These are phyloP conservation scores for Ustilago cynodontis DNA, from an alignment of 1,284 basidiomycete genomes.

Conservation along the genomic window DNA sequence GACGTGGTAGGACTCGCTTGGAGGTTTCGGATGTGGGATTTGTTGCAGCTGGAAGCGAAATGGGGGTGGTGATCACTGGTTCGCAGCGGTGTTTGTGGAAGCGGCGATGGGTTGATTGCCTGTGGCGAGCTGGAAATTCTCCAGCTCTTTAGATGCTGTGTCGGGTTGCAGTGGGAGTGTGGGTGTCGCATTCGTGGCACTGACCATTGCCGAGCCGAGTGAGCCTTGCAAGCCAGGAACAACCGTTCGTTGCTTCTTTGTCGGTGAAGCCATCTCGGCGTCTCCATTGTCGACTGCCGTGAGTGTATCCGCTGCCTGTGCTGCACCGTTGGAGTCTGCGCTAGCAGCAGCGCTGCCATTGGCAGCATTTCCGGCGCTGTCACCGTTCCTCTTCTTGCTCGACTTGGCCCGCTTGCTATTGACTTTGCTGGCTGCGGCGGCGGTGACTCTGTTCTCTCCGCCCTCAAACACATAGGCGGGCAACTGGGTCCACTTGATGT, in stretches of 20 bases:
- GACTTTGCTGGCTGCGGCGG: slow-evolving; percentile 79
- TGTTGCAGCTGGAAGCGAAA: neutral
- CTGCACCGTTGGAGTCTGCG: slow-evolving; percentile 18
- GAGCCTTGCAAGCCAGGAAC: slow-evolving; percentile 11
- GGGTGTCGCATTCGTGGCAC: slow-evolving; percentile 18
- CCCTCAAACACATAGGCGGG: slow-evolving; percentile 85
- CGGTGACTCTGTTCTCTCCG: slow-evolving; percentile 70
- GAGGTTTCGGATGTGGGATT: neutral
- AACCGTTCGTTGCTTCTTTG: slow-evolving; percentile 48
- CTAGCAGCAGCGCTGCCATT: neutral
- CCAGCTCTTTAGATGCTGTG: slow-evolving; percentile 45
- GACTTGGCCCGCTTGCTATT: slow-evolving; percentile 81
- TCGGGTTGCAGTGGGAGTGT: slow-evolving; percentile 48
- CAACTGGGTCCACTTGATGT: slow-evolving; percentile 89
- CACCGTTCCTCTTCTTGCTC: slow-evolving; percentile 73
- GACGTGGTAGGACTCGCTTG: neutral
- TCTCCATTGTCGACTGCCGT: slow-evolving; percentile 35
- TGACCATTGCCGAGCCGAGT: neutral
- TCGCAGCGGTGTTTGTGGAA: slow-evolving; percentile 40
- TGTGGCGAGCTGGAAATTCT: slow-evolving; percentile 55
- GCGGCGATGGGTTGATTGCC: slow-evolving; percentile 46
- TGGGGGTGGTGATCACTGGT: slow-evolving; percentile 16
- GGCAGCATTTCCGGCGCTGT: slow-evolving; percentile 6
- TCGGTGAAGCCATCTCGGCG: slow-evolving; percentile 43
- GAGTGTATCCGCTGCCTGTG: slow-evolving; percentile 5